A percentile compares a stretch with the other conserved stretches of the same genome.
These are phyloP conservation scores for Ustulina deusta DNA, from an alignment of 2,329 filamentous ascomycete genomes.

Conservation along the genomic window DNA sequence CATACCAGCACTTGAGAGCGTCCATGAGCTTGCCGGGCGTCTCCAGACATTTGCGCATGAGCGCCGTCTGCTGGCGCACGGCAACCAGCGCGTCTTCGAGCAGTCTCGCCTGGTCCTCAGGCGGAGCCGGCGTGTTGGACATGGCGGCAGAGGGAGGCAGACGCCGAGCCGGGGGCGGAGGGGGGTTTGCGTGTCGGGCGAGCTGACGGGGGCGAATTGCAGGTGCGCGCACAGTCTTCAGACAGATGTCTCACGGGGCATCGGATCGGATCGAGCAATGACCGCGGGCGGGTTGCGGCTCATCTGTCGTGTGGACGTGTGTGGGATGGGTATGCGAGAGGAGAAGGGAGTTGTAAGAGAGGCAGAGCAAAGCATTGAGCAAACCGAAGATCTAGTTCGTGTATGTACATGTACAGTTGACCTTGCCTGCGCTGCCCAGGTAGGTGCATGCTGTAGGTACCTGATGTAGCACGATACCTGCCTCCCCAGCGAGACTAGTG, in stretches of 20 bases:
- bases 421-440: too few relatives aligned
- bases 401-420: too few relatives aligned
- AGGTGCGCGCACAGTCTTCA: slow-evolving; percentile 33
- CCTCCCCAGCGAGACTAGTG: neutral
- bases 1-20: slow-evolving; percentile 98
- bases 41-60: slow-evolving; percentile 98
- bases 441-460: neutral
- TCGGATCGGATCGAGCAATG: slow-evolving; percentile 29
- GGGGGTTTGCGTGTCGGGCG: slow-evolving; percentile 3
- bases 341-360: neutral
- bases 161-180: slow-evolving; percentile 14
- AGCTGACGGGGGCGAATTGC: slow-evolving; percentile 10
- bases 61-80: slow-evolving; percentile 93
- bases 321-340: neutral
- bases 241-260: slow-evolving; percentile 25
- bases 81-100: slow-evolving; percentile 97
- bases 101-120: slow-evolving; percentile 88
- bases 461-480: neutral
- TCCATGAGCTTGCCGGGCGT: slow-evolving; percentile 99
- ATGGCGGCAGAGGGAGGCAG: slow-evolving; percentile 42
- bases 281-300: slow-evolving; percentile 15
- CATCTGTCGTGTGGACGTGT: slow-evolving; percentile 20
- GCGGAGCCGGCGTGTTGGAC: slow-evolving; percentile 68
- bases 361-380: neutral
- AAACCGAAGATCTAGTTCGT: neutral